Evolutionary conservation across 176 grass and related monocot species (phyloP).

Genomic region (Oryza rufipogon): DNA sequence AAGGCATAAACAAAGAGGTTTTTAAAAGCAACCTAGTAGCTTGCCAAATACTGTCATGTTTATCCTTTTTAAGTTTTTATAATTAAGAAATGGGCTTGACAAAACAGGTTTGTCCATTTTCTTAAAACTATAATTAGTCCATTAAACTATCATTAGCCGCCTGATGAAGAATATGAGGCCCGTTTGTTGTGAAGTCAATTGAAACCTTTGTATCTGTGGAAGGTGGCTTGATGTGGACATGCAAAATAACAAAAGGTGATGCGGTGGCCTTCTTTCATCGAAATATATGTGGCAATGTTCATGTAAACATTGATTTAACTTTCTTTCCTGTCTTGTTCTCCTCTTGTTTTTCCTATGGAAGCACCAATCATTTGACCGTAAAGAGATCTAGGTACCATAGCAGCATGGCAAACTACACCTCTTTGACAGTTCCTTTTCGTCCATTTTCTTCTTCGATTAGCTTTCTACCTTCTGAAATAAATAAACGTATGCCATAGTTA

Average conservation of each 20-base stretch:
- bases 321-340: neutral
- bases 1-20: neutral
- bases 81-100: neutral
- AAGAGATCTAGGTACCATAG: neutral
- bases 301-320: neutral
- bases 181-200: constrained; percentile 33
- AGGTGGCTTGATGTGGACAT: constrained; percentile 49
- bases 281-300: neutral
- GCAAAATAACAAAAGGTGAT: constrained; percentile 18
- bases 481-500: neutral
- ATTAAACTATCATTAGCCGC: neutral
- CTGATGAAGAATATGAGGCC: constrained; percentile 23
- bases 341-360: neutral
- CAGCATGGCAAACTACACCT: neutral
- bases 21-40: neutral
- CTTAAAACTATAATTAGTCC: neutral
- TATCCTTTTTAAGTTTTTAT: neutral
- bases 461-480: constrained; percentile 6
- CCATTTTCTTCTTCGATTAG: neutral
- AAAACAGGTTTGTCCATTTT: neutral
- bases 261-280: neutral
- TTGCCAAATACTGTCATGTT: neutral
- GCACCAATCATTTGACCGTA: constrained; percentile 23
- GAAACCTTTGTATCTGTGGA: constrained; percentile 4
- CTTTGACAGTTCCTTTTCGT: neutral